Percentiles rank a stretch among this genome's conserved stretches.
phyloP scores from a whole-genome alignment of 73 alveolate species.

The Paramecium caudatum region DNA sequence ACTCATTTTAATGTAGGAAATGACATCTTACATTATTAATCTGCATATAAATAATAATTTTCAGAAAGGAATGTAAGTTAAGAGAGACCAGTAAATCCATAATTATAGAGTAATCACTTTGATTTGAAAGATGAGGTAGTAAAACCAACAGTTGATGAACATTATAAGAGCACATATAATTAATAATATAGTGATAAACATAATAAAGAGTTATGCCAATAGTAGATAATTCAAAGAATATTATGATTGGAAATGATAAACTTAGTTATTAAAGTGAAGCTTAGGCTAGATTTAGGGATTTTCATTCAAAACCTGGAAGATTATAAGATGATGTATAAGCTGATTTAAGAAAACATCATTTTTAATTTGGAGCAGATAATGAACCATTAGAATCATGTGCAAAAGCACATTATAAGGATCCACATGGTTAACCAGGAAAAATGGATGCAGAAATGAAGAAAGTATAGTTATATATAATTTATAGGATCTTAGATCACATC shows the following conservation, averaged over 20 bases:
- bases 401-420: conserved; percentile 46
- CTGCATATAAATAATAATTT: conserved; percentile 11
- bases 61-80: neutral
- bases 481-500: conserved; percentile 71
- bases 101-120: conserved; percentile 16
- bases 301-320: conserved; percentile 36
- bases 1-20: conserved; percentile 61
- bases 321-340: conserved; percentile 70
- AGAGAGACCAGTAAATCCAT: conserved; percentile 31
- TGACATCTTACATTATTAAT: neutral
- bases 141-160: conserved; percentile 12
- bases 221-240: conserved; percentile 52
- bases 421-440: conserved; percentile 28
- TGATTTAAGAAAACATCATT: conserved; percentile 74
- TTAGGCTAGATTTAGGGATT: conserved; percentile 72
- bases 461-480: conserved; percentile 1
- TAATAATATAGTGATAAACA: neutral
- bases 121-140: conserved; percentile 21
- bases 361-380: conserved; percentile 70
- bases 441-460: conserved; percentile 64
- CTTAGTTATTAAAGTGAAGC: conserved; percentile 71
- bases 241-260: conserved; percentile 71
- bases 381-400: conserved; percentile 21
- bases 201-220: neutral
- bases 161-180: conserved; percentile 58